Percentiles rank a stretch among this genome's conserved stretches.
Evolutionary conservation across 2,329 filamentous ascomycete genomes (phyloP).

Genomic region (Fusarium sp.): DNA sequence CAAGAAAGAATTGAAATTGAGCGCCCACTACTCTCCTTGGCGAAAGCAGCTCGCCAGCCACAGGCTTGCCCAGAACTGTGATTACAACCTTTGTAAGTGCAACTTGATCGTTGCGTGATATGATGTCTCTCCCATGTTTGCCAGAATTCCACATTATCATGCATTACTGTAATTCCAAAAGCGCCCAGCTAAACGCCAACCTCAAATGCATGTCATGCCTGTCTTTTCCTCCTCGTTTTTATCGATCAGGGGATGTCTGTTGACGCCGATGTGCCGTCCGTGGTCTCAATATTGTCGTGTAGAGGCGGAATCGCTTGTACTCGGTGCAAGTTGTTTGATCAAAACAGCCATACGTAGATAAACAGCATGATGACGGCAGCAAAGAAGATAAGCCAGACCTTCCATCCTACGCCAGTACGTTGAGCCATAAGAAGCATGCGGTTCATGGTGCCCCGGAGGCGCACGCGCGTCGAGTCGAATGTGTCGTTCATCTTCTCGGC

Average conservation of each 20-base stretch:
- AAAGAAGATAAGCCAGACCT: slow-evolving; percentile 92
- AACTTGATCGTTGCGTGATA: slow-evolving; percentile 31
- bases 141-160: slow-evolving; percentile 24
- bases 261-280: not conserved
- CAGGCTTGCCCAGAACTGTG: slow-evolving; percentile 30
- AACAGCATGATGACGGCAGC: slow-evolving; percentile 84
- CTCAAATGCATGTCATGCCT: slow-evolving; percentile 35
- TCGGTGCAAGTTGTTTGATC: slow-evolving; percentile 41
- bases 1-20: slow-evolving; percentile 33
- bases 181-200: slow-evolving; percentile 42
- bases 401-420: slow-evolving; percentile 94
- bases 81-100: slow-evolving; percentile 38
- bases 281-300: not conserved
- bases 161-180: slow-evolving; percentile 28
- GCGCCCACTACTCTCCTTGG: slow-evolving; percentile 16
- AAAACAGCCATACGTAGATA: slow-evolving; percentile 92
- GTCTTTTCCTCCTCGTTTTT: slow-evolving; percentile 10
- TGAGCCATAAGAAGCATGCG: slow-evolving; percentile 97
- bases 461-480: slow-evolving; percentile 85
- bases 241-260: not conserved
- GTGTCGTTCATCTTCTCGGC: slow-evolving; percentile 96
- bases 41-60: slow-evolving; percentile 16
- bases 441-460: slow-evolving; percentile 93
- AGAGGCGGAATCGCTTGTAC: not conserved
- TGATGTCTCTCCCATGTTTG: slow-evolving; percentile 25